Conservation (phyloP, 441 rosid genomes). For the Populus trichocarpa region DNA sequence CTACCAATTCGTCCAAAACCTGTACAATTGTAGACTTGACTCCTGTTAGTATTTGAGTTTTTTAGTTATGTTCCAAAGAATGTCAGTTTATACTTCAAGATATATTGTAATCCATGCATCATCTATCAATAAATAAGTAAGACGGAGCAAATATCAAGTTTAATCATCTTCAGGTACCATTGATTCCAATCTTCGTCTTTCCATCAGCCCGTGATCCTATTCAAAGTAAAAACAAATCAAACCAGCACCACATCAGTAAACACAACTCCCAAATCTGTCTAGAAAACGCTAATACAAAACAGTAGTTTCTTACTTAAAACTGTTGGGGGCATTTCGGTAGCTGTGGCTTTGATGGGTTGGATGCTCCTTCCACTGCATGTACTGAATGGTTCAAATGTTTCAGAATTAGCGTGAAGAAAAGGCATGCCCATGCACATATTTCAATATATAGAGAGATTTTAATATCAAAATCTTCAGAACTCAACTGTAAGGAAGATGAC, state of each 20-base stretch:
- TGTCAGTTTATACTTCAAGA: neutral
- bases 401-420: neutral
- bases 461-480: constrained; percentile 12
- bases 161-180: constrained; percentile 43
- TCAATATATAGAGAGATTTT: neutral
- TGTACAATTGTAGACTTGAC: constrained; percentile 21
- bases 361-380: constrained; percentile 35
- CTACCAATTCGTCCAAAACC: constrained; percentile 99
- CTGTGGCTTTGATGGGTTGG: constrained; percentile 76
- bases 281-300: neutral
- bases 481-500: constrained; percentile 58
- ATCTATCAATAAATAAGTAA: constrained; percentile 1
- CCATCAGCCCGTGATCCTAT: constrained; percentile 51
- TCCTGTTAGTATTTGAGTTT: neutral
- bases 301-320: constrained; percentile 46
- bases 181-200: constrained; percentile 81
- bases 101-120: neutral
- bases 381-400: constrained; percentile 26
- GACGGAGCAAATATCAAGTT: neutral
- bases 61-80: neutral
- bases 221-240: constrained; percentile 21
- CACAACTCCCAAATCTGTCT: neutral
- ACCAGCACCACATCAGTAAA: constrained; percentile 19
- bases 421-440: neutral
- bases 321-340: constrained; percentile 60